Evolutionary conservation across 768 basidiomycete species (phyloP).

Genomic region (Pulveroboletus sp.): DNA sequence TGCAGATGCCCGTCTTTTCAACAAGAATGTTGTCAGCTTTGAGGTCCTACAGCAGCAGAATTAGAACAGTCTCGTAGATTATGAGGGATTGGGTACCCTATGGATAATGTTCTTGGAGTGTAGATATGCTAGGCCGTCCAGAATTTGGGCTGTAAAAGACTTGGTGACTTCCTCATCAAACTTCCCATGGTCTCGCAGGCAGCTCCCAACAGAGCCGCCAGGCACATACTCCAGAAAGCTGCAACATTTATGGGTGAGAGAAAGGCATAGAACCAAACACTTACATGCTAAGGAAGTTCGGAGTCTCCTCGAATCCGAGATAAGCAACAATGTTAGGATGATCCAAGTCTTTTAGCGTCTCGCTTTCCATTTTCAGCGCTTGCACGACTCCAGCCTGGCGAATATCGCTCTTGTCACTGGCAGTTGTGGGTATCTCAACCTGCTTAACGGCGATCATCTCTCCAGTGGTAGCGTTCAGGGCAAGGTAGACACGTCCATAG

Average conservation of each 20-base stretch:
- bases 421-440: slow-evolving; percentile 90
- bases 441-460: slow-evolving; percentile 99
- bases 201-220: slow-evolving; percentile 91
- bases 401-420: slow-evolving; percentile 86
- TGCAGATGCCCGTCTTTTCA: slow-evolving; percentile 88
- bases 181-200: slow-evolving; percentile 87
- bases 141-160: slow-evolving; percentile 89
- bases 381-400: slow-evolving; percentile 85
- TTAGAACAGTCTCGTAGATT: slow-evolving; percentile 7
- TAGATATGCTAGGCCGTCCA: slow-evolving; percentile 88
- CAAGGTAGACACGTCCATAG: slow-evolving; percentile 95
- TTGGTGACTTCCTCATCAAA: slow-evolving; percentile 91
- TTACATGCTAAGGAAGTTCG: slow-evolving; percentile 87
- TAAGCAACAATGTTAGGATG: slow-evolving; percentile 98
- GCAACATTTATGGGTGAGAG: slow-evolving; percentile 11
- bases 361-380: slow-evolving; percentile 92
- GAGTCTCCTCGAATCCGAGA: slow-evolving; percentile 91
- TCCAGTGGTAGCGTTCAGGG: slow-evolving; percentile 92
- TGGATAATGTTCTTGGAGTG: slow-evolving; percentile 92
- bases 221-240: slow-evolving; percentile 99
- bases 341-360: slow-evolving; percentile 93
- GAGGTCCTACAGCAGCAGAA: slow-evolving; percentile 63
- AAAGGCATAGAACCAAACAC: slow-evolving; percentile 30
- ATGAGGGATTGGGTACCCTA: slow-evolving; percentile 50
- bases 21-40: slow-evolving; percentile 99